phyloP scores from a whole-genome alignment of 169 alveolate genomes.

The Babesia caballi region DNA sequence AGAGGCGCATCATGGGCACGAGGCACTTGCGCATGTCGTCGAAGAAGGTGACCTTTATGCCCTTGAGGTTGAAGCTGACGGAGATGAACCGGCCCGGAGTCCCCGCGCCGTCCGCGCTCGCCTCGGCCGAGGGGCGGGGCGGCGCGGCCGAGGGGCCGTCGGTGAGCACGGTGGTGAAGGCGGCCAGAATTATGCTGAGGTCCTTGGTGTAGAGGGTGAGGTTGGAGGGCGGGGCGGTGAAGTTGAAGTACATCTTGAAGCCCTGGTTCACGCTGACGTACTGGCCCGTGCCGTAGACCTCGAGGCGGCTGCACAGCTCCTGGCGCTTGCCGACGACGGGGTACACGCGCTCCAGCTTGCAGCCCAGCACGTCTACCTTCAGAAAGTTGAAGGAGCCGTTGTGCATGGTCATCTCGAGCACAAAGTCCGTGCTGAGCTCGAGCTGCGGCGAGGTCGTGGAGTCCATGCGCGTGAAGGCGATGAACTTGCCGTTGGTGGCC shows the following conservation, averaged over 20 bases:
- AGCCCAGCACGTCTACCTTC: slow-evolving; percentile 50
- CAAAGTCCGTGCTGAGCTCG: slow-evolving; percentile 66
- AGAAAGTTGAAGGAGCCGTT: slow-evolving; percentile 36
- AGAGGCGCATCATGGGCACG: slow-evolving; percentile 78
- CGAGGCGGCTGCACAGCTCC: slow-evolving; percentile 43
- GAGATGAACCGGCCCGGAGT: slow-evolving; percentile 57
- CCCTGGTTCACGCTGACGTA: slow-evolving; percentile 40
- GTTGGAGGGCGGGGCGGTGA: slow-evolving; percentile 48
- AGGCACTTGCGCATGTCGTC: slow-evolving; percentile 78
- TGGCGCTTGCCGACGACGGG: slow-evolving; percentile 47
- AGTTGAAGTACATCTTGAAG: slow-evolving; percentile 52
- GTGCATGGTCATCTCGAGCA: slow-evolving; percentile 46
- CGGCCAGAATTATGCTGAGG: slow-evolving; percentile 42
- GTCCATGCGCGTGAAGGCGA: slow-evolving; percentile 65
- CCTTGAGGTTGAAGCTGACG: slow-evolving; percentile 68
- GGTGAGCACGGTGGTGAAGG: slow-evolving; percentile 38
- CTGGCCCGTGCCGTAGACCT: slow-evolving; percentile 55
- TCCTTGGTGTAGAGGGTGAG: slow-evolving; percentile 57
- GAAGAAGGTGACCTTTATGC: slow-evolving; percentile 72
- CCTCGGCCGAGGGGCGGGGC: background rate
- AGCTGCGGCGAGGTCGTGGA: slow-evolving; percentile 59
- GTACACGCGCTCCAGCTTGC: slow-evolving; percentile 57
- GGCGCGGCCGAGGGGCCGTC: slow-evolving; percentile 55
- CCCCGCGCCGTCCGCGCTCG: slow-evolving; percentile 8
- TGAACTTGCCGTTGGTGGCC: slow-evolving; percentile 60